A percentile compares a stretch with the other conserved stretches of the same genome.
Evolutionary conservation across 2,329 filamentous ascomycete species (phyloP).

Genomic region (Calonectria montana): DNA sequence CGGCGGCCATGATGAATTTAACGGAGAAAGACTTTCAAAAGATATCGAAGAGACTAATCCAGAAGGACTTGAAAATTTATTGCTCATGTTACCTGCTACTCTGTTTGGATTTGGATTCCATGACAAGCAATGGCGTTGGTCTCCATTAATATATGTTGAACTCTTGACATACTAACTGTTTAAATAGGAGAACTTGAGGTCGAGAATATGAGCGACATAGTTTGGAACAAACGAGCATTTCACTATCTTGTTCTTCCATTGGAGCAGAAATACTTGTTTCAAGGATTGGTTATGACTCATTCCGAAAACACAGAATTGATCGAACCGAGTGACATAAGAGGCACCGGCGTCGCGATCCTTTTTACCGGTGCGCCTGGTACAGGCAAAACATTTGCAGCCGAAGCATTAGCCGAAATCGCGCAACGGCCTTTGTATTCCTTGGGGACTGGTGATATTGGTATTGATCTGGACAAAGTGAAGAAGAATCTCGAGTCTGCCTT

Average conservation of each 20-base stretch:
- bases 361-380: not conserved
- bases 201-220: not conserved
- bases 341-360: not conserved
- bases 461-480: not conserved
- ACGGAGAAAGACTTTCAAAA: not conserved
- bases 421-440: not conserved
- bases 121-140: slow-evolving; percentile 1
- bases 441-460: not conserved
- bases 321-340: not conserved
- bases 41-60: not conserved
- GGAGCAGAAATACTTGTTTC: not conserved
- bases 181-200: not conserved
- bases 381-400: not conserved
- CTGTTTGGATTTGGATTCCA: not conserved
- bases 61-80: not conserved
- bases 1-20: not conserved
- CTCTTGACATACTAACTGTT: not conserved
- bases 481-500: not conserved
- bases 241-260: not conserved
- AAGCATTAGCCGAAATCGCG: not conserved
- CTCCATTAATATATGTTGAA: not conserved
- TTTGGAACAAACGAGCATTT: not conserved
- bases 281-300: not conserved
- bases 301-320: not conserved
- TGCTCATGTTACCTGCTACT: not conserved